Base-by-base conservation (phyloP, 306 rosid genomes). In the Rosa rugosa region DNA sequence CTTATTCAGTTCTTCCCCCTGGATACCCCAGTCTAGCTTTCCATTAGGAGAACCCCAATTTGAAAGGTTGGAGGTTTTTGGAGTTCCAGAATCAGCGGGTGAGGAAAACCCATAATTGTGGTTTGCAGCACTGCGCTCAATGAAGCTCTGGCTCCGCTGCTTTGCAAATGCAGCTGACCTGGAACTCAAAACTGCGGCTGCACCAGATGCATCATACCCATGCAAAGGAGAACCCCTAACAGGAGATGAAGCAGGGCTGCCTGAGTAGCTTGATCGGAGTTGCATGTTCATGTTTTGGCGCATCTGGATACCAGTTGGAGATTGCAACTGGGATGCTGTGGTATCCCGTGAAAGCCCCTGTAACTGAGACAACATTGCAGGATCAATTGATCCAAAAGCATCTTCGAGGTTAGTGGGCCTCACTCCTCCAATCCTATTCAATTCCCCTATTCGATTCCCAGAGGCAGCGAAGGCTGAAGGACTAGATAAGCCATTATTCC, bases 31-130 rank as follows among this genome's bases (percentile, higher is more conserved):
- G 73, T 92, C 94, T 73, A 89, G 67, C 82, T 84, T 94, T 0
- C 96, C 96, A 72, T 84, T 86, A 5, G 96, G 91, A 16, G 96
- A 90, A 16, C 90, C 90, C 98, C 97, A 94, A 41, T 81, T 88
- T 4, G 90, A 81, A 22, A 83, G 77, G 78, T 77, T 75, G 49
- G 85, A 85, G 53, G 89, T 75, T 66, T 73, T 84, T 40, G 60
- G 8, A 17, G 85, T 45, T 5, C 75, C 56, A 50, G 84, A 73
- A 57, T 86, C 72, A 16, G 72, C 81, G 27, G 88, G 82, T 12
- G 93, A 86, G 59, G 89, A 83, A 83, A 87, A n/a, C 68, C 86
- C 92, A 0, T 90, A 71, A 56, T 79, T 83, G 36, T 76, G 75
- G 72, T 79, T 93, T 42, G 44, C 79, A 36, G 53, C 75, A 16